Evolutionary conservation across 495 filamentous ascomycete species (phyloP).

Genomic region (Coniosporium apollinis): DNA sequence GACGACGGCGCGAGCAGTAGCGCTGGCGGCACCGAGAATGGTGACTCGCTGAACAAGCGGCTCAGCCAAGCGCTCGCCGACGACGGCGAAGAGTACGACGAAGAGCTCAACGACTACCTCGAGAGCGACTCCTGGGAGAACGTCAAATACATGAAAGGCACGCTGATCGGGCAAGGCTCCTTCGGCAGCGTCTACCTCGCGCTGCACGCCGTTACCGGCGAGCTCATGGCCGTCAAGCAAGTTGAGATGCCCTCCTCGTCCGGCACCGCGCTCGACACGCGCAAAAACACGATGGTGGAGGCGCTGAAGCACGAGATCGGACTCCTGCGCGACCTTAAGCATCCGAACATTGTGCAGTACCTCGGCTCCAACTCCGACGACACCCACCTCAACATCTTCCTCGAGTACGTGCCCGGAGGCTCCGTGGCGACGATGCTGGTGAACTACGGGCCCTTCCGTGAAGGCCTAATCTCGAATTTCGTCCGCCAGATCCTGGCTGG

Average conservation of each 20-base stretch:
- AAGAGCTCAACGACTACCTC: slow-evolving; percentile 44
- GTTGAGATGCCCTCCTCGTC: slow-evolving; percentile 78
- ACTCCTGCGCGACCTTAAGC: slow-evolving; percentile 82
- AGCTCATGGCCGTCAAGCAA: slow-evolving; percentile 97
- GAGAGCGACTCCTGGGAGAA: slow-evolving; percentile 88
- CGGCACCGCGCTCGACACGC: slow-evolving; percentile 65
- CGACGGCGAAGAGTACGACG: slow-evolving; percentile 75
- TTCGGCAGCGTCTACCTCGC: slow-evolving; percentile 96
- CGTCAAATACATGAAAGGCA: slow-evolving; percentile 97
- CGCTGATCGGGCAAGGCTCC: slow-evolving; percentile 88
- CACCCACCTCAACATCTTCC: slow-evolving; percentile 95
- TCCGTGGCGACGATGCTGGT: slow-evolving; percentile 97
- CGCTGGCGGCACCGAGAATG: slow-evolving; percentile 42
- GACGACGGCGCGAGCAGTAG: slow-evolving; percentile 69
- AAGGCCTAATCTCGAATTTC: slow-evolving; percentile 89
- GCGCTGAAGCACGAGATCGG: slow-evolving; percentile 93
- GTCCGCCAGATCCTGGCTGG: slow-evolving; percentile 90
- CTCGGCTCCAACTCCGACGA: slow-evolving; percentile 84
- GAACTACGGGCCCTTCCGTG: slow-evolving; percentile 86
- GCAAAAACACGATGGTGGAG: slow-evolving; percentile 95
- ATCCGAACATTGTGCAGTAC: slow-evolving; percentile 97
- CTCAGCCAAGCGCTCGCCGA: slow-evolving; percentile 43
- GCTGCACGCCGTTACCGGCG: slow-evolving; percentile 91
- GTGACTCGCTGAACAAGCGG: slow-evolving; percentile 51
- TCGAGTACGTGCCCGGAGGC: slow-evolving; percentile 95